phyloP scores from a whole-genome alignment of 2,329 filamentous ascomycete species.

The Xylariaceae sp. region DNA sequence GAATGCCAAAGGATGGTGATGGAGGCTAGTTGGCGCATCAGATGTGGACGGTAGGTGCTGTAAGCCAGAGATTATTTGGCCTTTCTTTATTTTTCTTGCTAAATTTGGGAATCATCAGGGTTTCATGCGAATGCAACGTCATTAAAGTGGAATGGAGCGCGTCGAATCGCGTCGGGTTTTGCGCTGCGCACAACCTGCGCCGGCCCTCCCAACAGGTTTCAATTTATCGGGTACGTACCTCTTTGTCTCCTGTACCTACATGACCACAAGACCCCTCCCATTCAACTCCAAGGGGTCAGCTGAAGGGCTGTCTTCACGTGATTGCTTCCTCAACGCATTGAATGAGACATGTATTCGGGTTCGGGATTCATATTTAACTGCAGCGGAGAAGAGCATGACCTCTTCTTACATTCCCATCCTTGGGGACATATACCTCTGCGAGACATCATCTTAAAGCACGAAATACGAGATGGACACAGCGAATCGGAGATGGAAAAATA shows the following conservation, averaged over 20 bases:
- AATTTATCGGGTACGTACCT: background rate
- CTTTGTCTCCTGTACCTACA: too few species aligned
- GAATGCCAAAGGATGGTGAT: background rate
- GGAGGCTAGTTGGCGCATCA: background rate
- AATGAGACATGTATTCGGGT: too few species aligned
- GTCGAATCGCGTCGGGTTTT: conserved; percentile 3
- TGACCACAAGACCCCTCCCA: background rate
- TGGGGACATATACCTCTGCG: too few species aligned
- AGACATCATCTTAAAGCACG: too few species aligned
- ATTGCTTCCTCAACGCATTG: too few species aligned
- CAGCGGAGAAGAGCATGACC: too few species aligned
- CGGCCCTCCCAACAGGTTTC: background rate
- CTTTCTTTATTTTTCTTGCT: conserved; percentile 10
- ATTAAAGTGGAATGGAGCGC: conserved; percentile 19
- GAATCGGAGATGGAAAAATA: too few species aligned
- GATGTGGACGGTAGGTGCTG: background rate
- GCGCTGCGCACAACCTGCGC: background rate
- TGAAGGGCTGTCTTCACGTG: background rate
- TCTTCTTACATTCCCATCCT: too few species aligned
- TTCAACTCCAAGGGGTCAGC: background rate
- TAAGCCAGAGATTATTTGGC: conserved; percentile 1
- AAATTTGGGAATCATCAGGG: conserved; percentile 1
- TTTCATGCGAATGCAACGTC: conserved; percentile 15
- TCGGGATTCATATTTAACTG: too few species aligned
- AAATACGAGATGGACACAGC: too few species aligned